phyloP scores from a whole-genome alignment of 2,329 filamentous ascomycete genomes.

The Claviceps humidiphila region DNA sequence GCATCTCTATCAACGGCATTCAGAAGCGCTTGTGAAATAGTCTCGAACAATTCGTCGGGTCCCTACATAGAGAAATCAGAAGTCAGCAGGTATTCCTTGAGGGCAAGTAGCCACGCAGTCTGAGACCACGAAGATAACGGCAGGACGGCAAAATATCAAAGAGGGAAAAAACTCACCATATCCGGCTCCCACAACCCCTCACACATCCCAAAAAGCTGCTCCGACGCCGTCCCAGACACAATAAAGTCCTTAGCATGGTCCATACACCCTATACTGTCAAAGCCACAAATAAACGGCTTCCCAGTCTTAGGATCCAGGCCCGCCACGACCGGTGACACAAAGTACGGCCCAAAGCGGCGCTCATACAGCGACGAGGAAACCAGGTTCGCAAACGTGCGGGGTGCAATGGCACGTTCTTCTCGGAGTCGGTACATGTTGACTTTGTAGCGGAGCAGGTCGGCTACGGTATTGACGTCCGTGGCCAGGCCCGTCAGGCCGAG shows the following conservation, averaged over 20 bases:
- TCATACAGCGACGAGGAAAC: constrained; percentile 88
- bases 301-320: constrained; percentile 89
- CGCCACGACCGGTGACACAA: constrained; percentile 86
- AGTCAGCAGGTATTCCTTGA: neutral
- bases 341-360: constrained; percentile 90
- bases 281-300: constrained; percentile 95
- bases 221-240: constrained; percentile 86
- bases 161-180: constrained; percentile 47
- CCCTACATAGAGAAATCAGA: constrained; percentile 33
- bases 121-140: neutral
- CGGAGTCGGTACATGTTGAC: constrained; percentile 99
- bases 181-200: constrained; percentile 97
- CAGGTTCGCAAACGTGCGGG: constrained; percentile 90
- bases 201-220: constrained; percentile 97
- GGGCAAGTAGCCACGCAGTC: too few species aligned
- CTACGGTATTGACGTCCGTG: constrained; percentile 88
- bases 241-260: constrained; percentile 99
- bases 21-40: constrained; percentile 86
- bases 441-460: constrained; percentile 98
- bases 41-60: constrained; percentile 95
- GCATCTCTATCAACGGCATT: constrained; percentile 96
- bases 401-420: constrained; percentile 92
- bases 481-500: constrained; percentile 92
- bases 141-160: neutral
- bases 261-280: constrained; percentile 98